Percentiles rank a stretch among this genome's conserved stretches.
Evolutionary conservation across 768 basidiomycete species (phyloP).

Genomic region (Coprinellus micaceus): DNA sequence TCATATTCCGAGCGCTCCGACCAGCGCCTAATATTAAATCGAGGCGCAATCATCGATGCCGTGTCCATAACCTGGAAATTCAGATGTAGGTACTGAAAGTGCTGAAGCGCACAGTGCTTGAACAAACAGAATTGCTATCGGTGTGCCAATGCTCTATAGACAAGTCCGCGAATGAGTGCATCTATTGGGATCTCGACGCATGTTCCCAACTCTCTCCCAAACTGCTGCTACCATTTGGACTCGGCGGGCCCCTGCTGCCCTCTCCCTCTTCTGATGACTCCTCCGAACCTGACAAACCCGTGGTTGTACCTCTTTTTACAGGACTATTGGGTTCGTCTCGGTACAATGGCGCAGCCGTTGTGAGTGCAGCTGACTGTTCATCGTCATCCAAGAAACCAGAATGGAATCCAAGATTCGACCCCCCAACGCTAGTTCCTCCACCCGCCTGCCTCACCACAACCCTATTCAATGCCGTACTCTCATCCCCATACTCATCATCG

Average conservation of each 20-base stretch:
- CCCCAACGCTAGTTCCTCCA: constrained; percentile 22
- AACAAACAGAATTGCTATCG: no score
- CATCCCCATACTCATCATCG: constrained; percentile 66
- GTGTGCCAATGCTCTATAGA: no score
- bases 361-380: constrained; percentile 38
- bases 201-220: constrained; percentile 73
- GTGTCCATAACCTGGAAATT: no score
- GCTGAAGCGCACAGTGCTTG: no score
- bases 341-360: constrained; percentile 31
- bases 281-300: no score
- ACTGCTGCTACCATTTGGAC: constrained; percentile 42
- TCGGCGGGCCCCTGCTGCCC: no score
- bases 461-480: constrained; percentile 49
- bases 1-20: no score
- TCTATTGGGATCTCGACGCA: constrained; percentile 32
- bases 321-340: constrained; percentile 38
- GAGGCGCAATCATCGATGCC: no score
- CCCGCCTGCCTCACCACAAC: constrained; percentile 45
- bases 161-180: no score
- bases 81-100: no score
- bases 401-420: constrained; percentile 55
- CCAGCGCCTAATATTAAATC: no score
- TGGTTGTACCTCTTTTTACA: no score
- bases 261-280: constrained; percentile 8
- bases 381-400: constrained; percentile 85